Conservation (phyloP, 345 rosid species). For the Orychophragmus violaceus region DNA sequence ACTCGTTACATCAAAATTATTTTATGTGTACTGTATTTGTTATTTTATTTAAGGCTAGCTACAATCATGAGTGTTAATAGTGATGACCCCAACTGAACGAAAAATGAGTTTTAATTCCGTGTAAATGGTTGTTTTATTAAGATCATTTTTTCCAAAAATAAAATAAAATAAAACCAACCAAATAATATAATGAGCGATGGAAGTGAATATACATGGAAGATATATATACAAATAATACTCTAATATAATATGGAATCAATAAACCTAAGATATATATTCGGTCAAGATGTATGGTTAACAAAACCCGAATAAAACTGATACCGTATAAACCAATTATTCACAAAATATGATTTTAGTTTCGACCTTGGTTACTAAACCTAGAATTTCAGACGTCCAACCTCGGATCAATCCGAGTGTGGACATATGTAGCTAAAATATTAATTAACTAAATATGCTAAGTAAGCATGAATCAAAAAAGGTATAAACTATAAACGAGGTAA, state of each 20-base stretch:
- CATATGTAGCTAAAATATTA: background rate
- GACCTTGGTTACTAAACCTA: background rate
- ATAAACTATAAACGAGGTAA: background rate
- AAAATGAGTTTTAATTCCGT: too few species aligned
- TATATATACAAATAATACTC: too few species aligned
- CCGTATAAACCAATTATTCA: background rate
- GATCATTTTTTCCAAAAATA: too few species aligned
- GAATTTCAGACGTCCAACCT: background rate
- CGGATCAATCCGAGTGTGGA: background rate
- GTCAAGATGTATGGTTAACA: background rate
- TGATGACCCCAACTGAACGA: too few species aligned
- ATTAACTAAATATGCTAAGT: too few species aligned
- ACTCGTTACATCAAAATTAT: background rate
- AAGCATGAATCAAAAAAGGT: conserved; percentile 10
- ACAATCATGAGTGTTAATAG: background rate
- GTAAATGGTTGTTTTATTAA: too few species aligned
- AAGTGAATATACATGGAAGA: too few species aligned
- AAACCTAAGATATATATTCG: background rate
- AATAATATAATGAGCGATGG: too few species aligned
- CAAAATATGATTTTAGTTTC: background rate
- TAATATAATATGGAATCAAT: background rate
- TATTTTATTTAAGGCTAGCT: background rate
- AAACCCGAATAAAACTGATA: background rate
- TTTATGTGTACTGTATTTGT: background rate
- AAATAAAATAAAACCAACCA: too few species aligned